A percentile compares a stretch with the other conserved stretches of the same genome.
Conservation (phyloP, 371 early-diverging fungal species). For the Lichtheimia corymbifera region DNA sequence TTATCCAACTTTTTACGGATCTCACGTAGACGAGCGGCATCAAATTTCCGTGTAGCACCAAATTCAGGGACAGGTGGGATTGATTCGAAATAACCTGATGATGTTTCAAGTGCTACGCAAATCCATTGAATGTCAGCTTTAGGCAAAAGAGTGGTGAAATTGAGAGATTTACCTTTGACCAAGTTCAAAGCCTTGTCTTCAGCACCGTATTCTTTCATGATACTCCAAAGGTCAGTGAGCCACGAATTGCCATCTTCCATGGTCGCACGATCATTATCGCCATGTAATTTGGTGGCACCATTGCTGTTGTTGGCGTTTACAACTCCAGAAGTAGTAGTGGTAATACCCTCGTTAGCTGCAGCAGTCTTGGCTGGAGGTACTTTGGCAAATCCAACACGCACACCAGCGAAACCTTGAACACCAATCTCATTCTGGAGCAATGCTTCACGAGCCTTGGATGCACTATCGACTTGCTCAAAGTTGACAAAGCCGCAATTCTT, state of each 20-base stretch:
- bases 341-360: constrained; percentile 1
- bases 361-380: constrained; percentile 56
- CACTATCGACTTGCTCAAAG: constrained; percentile 85
- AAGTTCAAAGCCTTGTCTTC: constrained; percentile 10
- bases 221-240: constrained; percentile 28
- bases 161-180: constrained; percentile 19
- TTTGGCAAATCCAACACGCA: constrained; percentile 92
- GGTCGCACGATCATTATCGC: constrained; percentile 17
- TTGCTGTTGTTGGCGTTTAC: constrained; percentile 8
- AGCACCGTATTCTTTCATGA: constrained; percentile 34
- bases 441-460: constrained; percentile 83
- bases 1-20: constrained; percentile 87
- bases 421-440: constrained; percentile 86
- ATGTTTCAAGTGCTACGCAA: constrained; percentile 22
- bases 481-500: constrained; percentile 98
- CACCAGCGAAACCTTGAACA: constrained; percentile 72
- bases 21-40: constrained; percentile 84
- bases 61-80: constrained; percentile 79
- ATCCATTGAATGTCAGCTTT: too few species aligned
- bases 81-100: constrained; percentile 53
- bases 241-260: constrained; percentile 25
- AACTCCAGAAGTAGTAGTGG: background rate
- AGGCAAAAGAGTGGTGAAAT: too few species aligned
- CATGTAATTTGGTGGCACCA: constrained; percentile 4
- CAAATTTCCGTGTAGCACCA: constrained; percentile 63